Base-by-base conservation (phyloP, 2,329 filamentous ascomycete species). In the Calonectria montana region DNA sequence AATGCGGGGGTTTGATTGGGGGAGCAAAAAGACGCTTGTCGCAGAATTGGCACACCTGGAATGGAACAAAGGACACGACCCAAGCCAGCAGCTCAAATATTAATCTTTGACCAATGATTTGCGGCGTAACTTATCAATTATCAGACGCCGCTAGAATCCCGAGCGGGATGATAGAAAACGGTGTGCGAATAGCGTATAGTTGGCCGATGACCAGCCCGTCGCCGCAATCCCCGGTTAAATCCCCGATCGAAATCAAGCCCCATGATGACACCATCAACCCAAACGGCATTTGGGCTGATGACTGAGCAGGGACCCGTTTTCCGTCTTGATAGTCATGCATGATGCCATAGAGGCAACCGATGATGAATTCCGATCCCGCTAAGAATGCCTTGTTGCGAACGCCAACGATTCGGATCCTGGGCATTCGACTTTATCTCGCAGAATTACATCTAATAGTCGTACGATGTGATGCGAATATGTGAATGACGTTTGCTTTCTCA, bases 61-160 rank as follows among this genome's bases (percentile, higher is more conserved):
- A 57, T 25, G 53, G 31, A 57, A 57, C 53, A 57, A 57, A 23
- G 37, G 53, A 59, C 31, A 59, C 29, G 9, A 39, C 21, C 35
- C 53, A 59, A 59, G 53, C 53, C 53, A 59, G 31, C 53, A 15
- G 31, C 18, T 59, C 35, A 39, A 27, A 18, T 59, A 59, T 39
- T 25, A 37, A 39, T 59, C 53, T 59, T 59, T 59, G 53, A n/a
- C 53, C 53, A 59, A 59, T 59, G 31, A 59, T 37, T 59, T 59
- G 35, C 53, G 53, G 53, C 53, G 35, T 21, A 59, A 59, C 53
- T 59, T 59, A 39, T 39, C 53, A 25, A 39, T 59, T 39, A 39
- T 59, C 53, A 21, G 53, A 35, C 35, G 53, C 16, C 35, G 53
- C 16, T 59, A 35, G 31, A 9, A 25, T 39, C 31, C 53, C 53